Base-by-base conservation (phyloP, 2,329 filamentous ascomycete species). In the Ceratocystiopsis minuta region DNA sequence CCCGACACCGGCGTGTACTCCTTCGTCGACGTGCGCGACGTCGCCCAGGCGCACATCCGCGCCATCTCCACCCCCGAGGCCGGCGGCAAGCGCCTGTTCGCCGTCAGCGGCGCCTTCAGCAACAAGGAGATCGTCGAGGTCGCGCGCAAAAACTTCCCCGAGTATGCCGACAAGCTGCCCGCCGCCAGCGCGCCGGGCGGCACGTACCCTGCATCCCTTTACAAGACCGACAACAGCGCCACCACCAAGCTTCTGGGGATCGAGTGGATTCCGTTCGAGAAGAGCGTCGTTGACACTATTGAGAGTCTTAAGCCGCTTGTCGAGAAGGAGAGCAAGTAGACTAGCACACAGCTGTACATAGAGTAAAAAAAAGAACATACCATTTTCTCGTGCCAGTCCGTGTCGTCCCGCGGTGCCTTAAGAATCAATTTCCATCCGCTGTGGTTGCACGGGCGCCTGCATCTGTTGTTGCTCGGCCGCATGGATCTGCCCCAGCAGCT, bases 231-330 rank as follows among this genome's bases (percentile, higher is more conserved):
- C 53, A 80, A 75, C 53, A 63, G 62, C 40, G 65, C 65, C 52
- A 73, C 72, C 2, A 68, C 66, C 20, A 65, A 73, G 51, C 50
- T 78, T 38, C 55, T 84, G 45, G 75, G 74, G 1, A 65, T 81
- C 39, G 59, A 78, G 45, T 83, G 72, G 64, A 72, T 62, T 47
- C 55, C 60, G 4, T 51, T 83, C 32, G 76, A 83, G 56, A 64
- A 77, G 58, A 68, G 63, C 24, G 63, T 79, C 24, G 61, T 67
- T 6, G 79, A 84, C 52, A 67, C 75, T 7, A 66, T 81, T 16
- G 72, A 72, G 57, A 77, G 70, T 31, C 56, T 85, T 51, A 67
- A 79, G 56, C 18, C 35, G 32, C 24, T 40, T 2, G 31, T 49
- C 16, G 9, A 41, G 15, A 32, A 31, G 24, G 24, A 28, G 24